Conservation (phyloP, 352 stramenopile genomes). For the Bremia lactucae region DNA sequence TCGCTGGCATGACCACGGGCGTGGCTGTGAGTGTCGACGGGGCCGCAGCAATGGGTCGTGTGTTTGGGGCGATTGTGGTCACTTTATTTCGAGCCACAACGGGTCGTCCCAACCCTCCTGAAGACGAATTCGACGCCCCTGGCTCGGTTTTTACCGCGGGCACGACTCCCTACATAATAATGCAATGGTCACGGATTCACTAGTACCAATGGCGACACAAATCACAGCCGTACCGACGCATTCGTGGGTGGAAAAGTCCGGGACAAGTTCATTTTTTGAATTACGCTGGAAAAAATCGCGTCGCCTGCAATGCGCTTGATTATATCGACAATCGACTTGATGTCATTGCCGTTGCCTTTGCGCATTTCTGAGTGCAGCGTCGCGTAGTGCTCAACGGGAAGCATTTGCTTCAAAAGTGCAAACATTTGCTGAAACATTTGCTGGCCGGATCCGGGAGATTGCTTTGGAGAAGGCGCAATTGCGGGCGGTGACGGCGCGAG, state of each 20-base stretch:
- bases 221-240: conserved; percentile 4
- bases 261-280: conserved; percentile 76
- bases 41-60: conserved; percentile 18
- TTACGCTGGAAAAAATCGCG: conserved; percentile 68
- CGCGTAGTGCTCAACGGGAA: conserved; percentile 74
- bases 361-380: conserved; percentile 72
- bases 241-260: conserved; percentile 40
- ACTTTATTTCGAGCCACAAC: conserved; percentile 21
- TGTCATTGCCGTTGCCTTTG: conserved; percentile 77
- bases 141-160: conserved; percentile 29
- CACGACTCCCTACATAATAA: conserved; percentile 11
- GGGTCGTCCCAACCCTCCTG: conserved; percentile 13
- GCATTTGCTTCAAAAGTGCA: conserved; percentile 70
- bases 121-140: conserved; percentile 13
- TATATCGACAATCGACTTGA: conserved; percentile 82
- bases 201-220: no score
- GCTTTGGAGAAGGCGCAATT: conserved; percentile 19
- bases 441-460: conserved; percentile 48
- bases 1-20: conserved; percentile 17
- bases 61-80: conserved; percentile 22
- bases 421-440: conserved; percentile 87
- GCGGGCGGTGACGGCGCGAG: conserved; percentile 3
- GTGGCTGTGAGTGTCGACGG: conserved; percentile 8
- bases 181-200: background rate
- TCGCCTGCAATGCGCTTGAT: conserved; percentile 80